These are phyloP conservation scores for Boletus albobrunnescens DNA, from an alignment of 1,284 basidiomycete species.

Conservation along the genomic window DNA sequence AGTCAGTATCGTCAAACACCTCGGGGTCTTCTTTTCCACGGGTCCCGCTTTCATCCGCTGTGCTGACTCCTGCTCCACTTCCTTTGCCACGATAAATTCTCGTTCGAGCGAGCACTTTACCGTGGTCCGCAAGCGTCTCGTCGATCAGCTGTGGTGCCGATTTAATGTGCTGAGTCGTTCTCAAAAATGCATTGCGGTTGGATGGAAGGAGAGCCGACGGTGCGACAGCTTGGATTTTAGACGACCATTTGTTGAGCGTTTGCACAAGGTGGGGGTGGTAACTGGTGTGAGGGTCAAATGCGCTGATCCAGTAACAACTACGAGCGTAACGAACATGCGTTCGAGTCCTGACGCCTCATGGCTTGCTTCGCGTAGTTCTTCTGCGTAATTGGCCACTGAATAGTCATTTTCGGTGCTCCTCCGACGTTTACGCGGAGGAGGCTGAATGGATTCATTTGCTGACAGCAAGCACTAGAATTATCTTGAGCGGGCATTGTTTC, in stretches of 20 bases:
- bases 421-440: slow-evolving; percentile 59
- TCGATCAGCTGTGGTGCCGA: slow-evolving; percentile 70
- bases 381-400: slow-evolving; percentile 7
- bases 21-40: slow-evolving; percentile 45
- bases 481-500: slow-evolving; percentile 15
- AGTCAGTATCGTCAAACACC: slow-evolving; percentile 84
- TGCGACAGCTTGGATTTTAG: slow-evolving; percentile 88
- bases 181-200: slow-evolving; percentile 61
- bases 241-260: slow-evolving; percentile 87
- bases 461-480: slow-evolving; percentile 41
- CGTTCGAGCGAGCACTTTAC: slow-evolving; percentile 57
- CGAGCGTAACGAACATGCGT: slow-evolving; percentile 44
- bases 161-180: slow-evolving; percentile 48
- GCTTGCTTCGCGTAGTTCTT: slow-evolving; percentile 45
- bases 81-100: slow-evolving; percentile 48
- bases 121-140: slow-evolving; percentile 57
- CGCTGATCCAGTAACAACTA: slow-evolving; percentile 1
- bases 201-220: slow-evolving; percentile 70
- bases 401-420: slow-evolving; percentile 32
- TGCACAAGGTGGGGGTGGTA: slow-evolving; percentile 68
- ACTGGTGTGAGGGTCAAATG: slow-evolving; percentile 32
- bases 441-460: slow-evolving; percentile 44
- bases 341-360: slow-evolving; percentile 50
- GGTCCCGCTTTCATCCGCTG: slow-evolving; percentile 24
- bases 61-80: slow-evolving; percentile 37